Evolutionary conservation across 371 early-diverging fungal species (phyloP), one percentile per base, ranked within the genome.

Genomic region (Mortierella sp.): DNA sequence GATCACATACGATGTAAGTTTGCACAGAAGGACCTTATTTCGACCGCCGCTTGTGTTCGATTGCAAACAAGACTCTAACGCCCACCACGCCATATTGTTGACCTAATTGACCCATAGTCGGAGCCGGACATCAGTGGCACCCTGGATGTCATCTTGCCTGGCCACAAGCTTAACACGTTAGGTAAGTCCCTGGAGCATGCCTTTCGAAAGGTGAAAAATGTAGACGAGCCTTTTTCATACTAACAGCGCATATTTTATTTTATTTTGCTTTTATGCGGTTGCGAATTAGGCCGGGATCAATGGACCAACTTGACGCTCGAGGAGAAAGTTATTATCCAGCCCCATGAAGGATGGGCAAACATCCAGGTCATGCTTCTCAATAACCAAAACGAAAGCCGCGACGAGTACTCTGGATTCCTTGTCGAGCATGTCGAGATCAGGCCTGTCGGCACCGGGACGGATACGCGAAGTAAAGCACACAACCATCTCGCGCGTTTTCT

Each of bases 91-190:
- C n/a, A n/a, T 5, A 37, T 69, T 37, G 5, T 0, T 69, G 5
- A 34, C 31, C 31, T 46, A 21, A 26, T 21, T 5, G 50, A 24
- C 8, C 14, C 19, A 13, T 73, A 86, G 82, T 43, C 44, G n/a
- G 86, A 86, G 37, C 80, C 86, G 8, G 86, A 86, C 71, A 70
- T 82, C 31, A 86, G 75, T 71, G 86, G 86, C 14, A 73, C 77
- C 50, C n/a, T 82, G 57, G 86, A 86, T 67, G 78, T 86, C 37
- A 82, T 79, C 31, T 69, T 86, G 78, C 80, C 80, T 9, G 43
- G 77, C 0, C 70, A 86, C 37, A 79, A 64, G 14, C 34, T 86
- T 40, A 72, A 69, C 21, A 46, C 61, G 8, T n/a, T 86, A 55
- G 77, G 86, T 82, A 82, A 34, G 21, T 50, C 24, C 2, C 21